These are phyloP conservation scores for Ceratonia siliqua DNA, from an alignment of 306 rosid genomes.

Conservation along the genomic window DNA sequence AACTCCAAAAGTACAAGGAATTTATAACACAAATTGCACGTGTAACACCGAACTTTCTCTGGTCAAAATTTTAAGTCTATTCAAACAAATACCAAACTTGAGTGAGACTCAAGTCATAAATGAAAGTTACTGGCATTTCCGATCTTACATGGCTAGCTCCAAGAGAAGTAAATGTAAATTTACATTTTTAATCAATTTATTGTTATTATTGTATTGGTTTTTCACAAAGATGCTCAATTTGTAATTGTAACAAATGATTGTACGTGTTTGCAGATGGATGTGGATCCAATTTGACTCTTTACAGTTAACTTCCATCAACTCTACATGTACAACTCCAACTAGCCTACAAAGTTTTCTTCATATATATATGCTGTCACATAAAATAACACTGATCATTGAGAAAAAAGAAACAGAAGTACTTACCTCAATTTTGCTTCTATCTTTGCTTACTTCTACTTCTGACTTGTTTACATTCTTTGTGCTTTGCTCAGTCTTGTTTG, in stretches of 20 bases:
- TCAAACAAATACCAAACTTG: background rate
- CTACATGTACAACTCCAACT: background rate
- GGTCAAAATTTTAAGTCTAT: background rate
- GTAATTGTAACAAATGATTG: background rate
- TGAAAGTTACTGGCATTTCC: slow-evolving; percentile 20
- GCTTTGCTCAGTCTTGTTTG: slow-evolving; percentile 59
- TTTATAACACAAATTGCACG: slow-evolving; percentile 11
- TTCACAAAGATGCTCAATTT: slow-evolving; percentile 10
- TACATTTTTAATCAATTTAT: slow-evolving; percentile 15
- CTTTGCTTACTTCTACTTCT: slow-evolving; percentile 40
- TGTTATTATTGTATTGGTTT: background rate
- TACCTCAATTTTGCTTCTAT: slow-evolving; percentile 69
- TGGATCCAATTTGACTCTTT: background rate
- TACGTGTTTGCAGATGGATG: background rate
- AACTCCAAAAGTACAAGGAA: slow-evolving; percentile 24
- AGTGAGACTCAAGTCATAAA: background rate
- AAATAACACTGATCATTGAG: background rate
- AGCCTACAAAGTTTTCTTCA: background rate
- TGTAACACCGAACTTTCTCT: slow-evolving; percentile 2
- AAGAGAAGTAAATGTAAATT: background rate
- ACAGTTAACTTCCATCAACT: background rate
- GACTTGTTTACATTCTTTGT: slow-evolving; percentile 54
- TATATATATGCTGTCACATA: background rate
- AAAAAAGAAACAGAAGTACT: background rate
- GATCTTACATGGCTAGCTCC: background rate